Conservation (phyloP, 176 grass and related monocot species). For the Zea luxurians region DNA sequence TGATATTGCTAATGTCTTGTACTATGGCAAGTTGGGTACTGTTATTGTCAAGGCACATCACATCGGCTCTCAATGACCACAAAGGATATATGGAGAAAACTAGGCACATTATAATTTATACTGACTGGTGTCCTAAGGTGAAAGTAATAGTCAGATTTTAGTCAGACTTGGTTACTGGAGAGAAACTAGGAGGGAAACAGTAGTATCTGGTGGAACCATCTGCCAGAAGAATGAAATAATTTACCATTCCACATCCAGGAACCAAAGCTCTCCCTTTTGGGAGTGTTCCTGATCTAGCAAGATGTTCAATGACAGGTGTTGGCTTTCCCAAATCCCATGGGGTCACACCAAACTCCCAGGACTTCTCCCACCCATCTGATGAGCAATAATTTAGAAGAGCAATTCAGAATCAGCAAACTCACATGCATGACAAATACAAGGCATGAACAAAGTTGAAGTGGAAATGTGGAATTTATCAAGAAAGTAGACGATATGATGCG, state of each 20-base stretch:
- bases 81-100: not conserved
- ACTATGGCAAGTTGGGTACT: slow-evolving; percentile 5
- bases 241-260: slow-evolving; percentile 82
- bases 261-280: slow-evolving; percentile 81
- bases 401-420: not conserved
- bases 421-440: not conserved
- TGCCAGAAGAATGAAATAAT: not conserved
- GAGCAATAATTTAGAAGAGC: slow-evolving; percentile 12
- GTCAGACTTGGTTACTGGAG: not conserved
- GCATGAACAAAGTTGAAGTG: not conserved
- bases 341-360: slow-evolving; percentile 66
- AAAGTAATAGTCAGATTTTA: slow-evolving; percentile 16
- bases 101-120: not conserved
- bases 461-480: not conserved
- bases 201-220: not conserved
- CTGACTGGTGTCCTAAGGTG: not conserved
- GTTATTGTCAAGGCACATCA: not conserved
- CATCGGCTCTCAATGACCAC: not conserved
- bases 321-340: slow-evolving; percentile 88
- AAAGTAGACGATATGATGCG: not conserved
- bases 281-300: slow-evolving; percentile 64
- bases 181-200: not conserved
- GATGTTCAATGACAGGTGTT: slow-evolving; percentile 57
- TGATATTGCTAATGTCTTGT: not conserved
- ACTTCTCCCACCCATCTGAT: slow-evolving; percentile 76